Conservation (phyloP, 225 moss, liverwort and hornwort genomes). For the Antitrichia curtipendula region DNA sequence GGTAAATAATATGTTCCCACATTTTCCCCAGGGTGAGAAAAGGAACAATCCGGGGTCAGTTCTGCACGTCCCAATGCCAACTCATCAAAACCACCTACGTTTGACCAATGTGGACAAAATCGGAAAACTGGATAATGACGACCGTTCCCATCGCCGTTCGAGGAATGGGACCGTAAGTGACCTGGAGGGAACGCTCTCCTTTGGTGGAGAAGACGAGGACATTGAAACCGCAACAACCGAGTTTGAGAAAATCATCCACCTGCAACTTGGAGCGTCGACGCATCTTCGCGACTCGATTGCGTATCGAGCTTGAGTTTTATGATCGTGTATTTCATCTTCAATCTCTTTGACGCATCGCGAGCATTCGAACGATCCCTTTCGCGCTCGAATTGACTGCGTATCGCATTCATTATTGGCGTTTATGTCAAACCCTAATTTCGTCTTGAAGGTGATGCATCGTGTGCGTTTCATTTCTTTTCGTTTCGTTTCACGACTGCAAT, state of each 20-base stretch:
- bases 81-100: background rate
- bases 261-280: background rate
- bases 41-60: background rate
- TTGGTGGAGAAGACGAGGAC: background rate
- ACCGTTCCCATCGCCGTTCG: background rate
- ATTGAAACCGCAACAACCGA: conserved; percentile 6
- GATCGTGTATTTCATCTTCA: background rate
- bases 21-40: background rate
- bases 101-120: background rate
- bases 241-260: background rate
- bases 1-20: background rate
- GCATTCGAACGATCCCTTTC: background rate
- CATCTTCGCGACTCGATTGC: background rate
- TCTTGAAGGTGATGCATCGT: conserved; percentile 8
- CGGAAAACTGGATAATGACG: background rate
- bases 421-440: conserved; percentile 22
- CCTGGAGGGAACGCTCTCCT: background rate
- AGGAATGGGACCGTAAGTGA: background rate
- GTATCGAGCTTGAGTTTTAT: background rate
- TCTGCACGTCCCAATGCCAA: background rate
- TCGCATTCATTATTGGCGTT: background rate
- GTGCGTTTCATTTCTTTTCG: background rate
- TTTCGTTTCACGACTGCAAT: background rate
- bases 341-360: background rate
- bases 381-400: background rate